Base-by-base conservation (phyloP, 176 grass and related monocot genomes). In the Hyparrhenia diplandra region DNA sequence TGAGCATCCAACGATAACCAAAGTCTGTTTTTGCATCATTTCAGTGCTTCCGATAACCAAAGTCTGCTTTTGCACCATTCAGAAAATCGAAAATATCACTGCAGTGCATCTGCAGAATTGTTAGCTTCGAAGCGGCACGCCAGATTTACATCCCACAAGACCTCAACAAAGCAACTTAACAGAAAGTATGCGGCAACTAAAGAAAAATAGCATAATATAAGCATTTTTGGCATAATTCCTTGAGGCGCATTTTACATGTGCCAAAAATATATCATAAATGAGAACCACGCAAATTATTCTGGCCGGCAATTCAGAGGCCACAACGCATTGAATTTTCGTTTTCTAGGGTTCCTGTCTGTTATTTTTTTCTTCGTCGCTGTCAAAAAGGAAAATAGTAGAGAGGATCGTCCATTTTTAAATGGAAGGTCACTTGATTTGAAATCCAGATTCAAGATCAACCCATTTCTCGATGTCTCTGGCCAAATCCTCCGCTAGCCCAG, bases 381-480 rank as follows among this genome's bases (percentile, higher is more conserved):
- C 37, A 39, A 39, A 39, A 39, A 39, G 5, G 37, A 39, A 39
- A 9, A 9, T 8, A 39, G 37, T 9, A 7, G 3, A 1, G 37
- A 39, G 5, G 5, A 63, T 70, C 9, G 9, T 9, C 5, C 62
- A 14, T 64, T 64, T 25, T 45, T 45, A 45, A 45, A 45, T 35
- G 25, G 14, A 25, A 31, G 10, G 28, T 87, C 84, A 91, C n/a
- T 77, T 39, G 28, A 94, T 90, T 60, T 82, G 91, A 68, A 94
- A 98, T 61, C 78, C 86, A 49, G 78, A 85, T 24, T 81, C 58
- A 18, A 78, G 82, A 71, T 88, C 84, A 77, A 91, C 83, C 57
- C 39, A 75, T 49, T 85, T 75, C 37, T 85, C 88, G 43, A 98
- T 88, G 21, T 81, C 69, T 69, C 31, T 87, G 27, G 95, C 90